Conservation (phyloP, 805 yeast species). For the Candida sakaeoensis region DNA sequence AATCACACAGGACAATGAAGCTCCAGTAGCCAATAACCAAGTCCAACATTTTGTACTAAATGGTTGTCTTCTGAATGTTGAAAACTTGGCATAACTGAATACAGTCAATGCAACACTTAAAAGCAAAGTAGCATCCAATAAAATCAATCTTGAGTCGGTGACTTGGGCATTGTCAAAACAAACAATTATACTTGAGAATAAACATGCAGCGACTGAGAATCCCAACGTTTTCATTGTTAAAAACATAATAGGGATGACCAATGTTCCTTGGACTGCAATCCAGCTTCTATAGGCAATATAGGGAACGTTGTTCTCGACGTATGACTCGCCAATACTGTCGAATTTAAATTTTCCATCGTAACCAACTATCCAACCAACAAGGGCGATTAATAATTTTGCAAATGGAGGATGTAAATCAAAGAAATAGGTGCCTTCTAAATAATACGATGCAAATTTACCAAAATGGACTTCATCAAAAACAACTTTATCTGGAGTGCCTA, state of each 20-base stretch:
- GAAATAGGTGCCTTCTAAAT: constrained; percentile 84
- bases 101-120: constrained; percentile 79
- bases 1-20: constrained; percentile 83
- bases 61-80: constrained; percentile 59
- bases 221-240: constrained; percentile 81
- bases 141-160: constrained; percentile 83
- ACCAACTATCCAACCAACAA: constrained; percentile 84
- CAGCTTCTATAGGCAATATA: constrained; percentile 78
- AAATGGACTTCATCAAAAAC: constrained; percentile 87
- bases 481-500: constrained; percentile 67
- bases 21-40: constrained; percentile 84
- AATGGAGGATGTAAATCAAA: constrained; percentile 98
- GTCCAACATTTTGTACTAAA: constrained; percentile 76
- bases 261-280: constrained; percentile 75
- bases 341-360: constrained; percentile 91
- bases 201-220: constrained; percentile 73
- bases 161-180: constrained; percentile 88
- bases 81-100: constrained; percentile 74
- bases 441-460: constrained; percentile 82
- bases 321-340: constrained; percentile 82
- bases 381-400: constrained; percentile 88
- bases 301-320: constrained; percentile 76
- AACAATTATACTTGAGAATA: constrained; percentile 72
- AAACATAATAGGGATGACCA: constrained; percentile 81
- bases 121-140: constrained; percentile 86